A percentile compares a stretch with the other conserved stretches of the same genome.
Evolutionary conservation across 139 green algal species (phyloP).

Genomic region (Cymbomonas tetramitiformis): DNA sequence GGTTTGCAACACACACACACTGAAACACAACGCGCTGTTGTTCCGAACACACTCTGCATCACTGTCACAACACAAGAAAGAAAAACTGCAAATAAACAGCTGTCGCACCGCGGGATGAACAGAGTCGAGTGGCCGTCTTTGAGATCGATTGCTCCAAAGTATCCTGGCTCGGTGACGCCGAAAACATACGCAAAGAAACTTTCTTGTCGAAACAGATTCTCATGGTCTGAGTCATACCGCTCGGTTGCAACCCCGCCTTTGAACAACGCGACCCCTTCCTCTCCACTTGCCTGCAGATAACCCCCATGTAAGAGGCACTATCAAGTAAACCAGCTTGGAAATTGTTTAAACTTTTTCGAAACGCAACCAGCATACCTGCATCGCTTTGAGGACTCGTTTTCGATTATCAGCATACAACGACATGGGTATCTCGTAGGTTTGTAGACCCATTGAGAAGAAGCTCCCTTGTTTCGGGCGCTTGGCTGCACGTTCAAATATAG

Average conservation of each 20-base stretch:
- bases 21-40: no score
- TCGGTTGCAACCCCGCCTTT: background rate
- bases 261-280: background rate
- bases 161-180: slow-evolving; percentile 63
- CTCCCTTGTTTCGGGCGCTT: no score
- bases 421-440: background rate
- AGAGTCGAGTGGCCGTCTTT: slow-evolving; percentile 7
- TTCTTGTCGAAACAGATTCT: slow-evolving; percentile 47
- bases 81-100: no score
- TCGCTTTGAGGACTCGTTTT: background rate
- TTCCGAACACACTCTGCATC: no score
- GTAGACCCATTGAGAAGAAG: slow-evolving; percentile 1
- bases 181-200: slow-evolving; percentile 80
- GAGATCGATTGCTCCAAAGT: slow-evolving; percentile 51
- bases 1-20: no score
- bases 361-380: no score
- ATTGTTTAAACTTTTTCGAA: no score
- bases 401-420: slow-evolving; percentile 13
- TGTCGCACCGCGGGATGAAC: slow-evolving; percentile 48
- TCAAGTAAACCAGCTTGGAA: no score
- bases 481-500: no score
- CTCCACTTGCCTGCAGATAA: background rate
- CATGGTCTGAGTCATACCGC: slow-evolving; percentile 16
- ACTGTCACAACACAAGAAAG: no score
- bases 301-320: no score